Conservation (phyloP, 2,329 filamentous ascomycete species). For the Pleurostoma richardsiae region DNA sequence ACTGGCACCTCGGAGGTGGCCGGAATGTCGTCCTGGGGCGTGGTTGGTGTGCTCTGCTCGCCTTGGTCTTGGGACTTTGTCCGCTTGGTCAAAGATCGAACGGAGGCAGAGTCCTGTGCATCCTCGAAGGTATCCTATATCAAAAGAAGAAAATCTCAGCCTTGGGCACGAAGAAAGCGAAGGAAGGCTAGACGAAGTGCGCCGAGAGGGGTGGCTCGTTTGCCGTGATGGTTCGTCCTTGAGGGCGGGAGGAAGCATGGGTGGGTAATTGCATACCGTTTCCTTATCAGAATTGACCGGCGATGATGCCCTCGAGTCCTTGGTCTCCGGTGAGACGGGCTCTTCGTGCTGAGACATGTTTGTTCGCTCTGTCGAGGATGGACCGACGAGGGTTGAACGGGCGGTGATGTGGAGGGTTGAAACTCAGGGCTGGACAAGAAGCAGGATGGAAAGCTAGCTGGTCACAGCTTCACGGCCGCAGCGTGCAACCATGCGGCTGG, state of each 20-base stretch:
- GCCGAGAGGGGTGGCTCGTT: too few relatives aligned
- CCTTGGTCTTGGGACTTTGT: conserved; percentile 22
- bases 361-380: background rate
- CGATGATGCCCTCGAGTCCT: conserved; percentile 15
- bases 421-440: too few relatives aligned
- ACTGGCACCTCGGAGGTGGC: background rate
- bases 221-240: too few relatives aligned
- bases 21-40: background rate
- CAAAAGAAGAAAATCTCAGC: background rate
- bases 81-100: conserved; percentile 58
- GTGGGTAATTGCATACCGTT: conserved; percentile 23
- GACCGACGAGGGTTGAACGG: too few relatives aligned
- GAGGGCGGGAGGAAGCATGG: background rate
- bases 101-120: conserved; percentile 61
- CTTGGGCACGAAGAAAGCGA: too few relatives aligned
- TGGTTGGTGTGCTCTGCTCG: background rate
- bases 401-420: too few relatives aligned
- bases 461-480: background rate
- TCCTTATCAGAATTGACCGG: conserved; percentile 29
- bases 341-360: conserved; percentile 23
- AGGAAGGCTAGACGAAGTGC: too few relatives aligned
- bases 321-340: conserved; percentile 12
- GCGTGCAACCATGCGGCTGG: background rate
- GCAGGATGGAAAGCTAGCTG: background rate
- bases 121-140: conserved; percentile 79